Conservation (phyloP, 2,329 filamentous ascomycete genomes). For the Aspergillus versicolor region DNA sequence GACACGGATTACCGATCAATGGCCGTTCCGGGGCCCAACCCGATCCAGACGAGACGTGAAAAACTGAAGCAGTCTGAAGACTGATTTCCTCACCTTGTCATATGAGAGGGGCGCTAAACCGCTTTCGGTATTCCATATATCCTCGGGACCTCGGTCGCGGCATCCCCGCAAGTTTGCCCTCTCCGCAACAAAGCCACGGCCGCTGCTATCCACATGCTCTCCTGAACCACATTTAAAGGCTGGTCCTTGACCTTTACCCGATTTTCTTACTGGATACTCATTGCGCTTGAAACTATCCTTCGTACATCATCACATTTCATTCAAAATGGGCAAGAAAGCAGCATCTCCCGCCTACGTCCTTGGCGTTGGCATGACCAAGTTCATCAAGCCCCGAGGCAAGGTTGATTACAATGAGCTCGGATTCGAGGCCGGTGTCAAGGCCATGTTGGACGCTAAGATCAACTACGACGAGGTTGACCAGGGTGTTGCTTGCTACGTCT, state of each 20-base stretch:
- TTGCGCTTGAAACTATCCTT: neutral
- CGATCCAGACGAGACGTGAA: neutral
- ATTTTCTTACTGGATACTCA: neutral
- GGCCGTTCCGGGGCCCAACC: neutral
- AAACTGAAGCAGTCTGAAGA: neutral
- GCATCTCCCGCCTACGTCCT: slow-evolving; percentile 74
- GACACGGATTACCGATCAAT: neutral
- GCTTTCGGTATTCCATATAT: slow-evolving; percentile 10
- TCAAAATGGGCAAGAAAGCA: slow-evolving; percentile 53
- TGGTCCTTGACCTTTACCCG: neutral
- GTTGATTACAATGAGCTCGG: slow-evolving; percentile 94
- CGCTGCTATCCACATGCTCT: slow-evolving; percentile 6
- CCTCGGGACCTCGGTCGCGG: slow-evolving; percentile 36
- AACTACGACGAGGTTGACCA: slow-evolving; percentile 96
- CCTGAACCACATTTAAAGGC: slow-evolving; percentile 3
- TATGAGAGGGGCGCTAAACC: neutral
- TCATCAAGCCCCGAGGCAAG: slow-evolving; percentile 93
- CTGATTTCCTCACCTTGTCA: neutral
- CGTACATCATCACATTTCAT: slow-evolving; percentile 20
- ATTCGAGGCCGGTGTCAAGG: slow-evolving; percentile 88
- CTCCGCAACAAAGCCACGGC: slow-evolving; percentile 8
- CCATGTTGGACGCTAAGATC: slow-evolving; percentile 73
- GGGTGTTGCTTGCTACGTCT: slow-evolving; percentile 96
- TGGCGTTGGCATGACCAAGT: slow-evolving; percentile 98
- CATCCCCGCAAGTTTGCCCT: slow-evolving; percentile 25